These are phyloP conservation scores for Vaccinium corymbosum DNA, from an alignment of 148 eudicot species.

Conservation along the genomic window DNA sequence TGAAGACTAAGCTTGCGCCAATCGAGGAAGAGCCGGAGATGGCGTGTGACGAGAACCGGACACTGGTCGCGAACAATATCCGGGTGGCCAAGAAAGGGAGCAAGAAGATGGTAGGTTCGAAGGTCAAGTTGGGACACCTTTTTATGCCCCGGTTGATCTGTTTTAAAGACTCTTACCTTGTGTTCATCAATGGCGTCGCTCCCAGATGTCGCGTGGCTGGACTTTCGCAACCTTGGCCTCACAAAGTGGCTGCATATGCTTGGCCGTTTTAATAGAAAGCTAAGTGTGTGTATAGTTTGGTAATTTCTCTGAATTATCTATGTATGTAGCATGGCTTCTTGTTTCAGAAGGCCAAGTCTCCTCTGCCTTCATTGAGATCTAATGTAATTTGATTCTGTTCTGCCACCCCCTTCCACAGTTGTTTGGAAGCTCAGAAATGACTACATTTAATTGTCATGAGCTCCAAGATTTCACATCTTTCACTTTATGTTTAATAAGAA, in stretches of 20 bases:
- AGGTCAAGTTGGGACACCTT: conserved; percentile 15
- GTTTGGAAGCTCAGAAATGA: conserved; percentile 12
- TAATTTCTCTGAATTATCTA: background rate
- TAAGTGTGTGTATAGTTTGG: background rate
- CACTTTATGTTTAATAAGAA: background rate
- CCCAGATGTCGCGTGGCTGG: conserved; percentile 14
- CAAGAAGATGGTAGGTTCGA: conserved; percentile 10
- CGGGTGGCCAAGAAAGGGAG: conserved; percentile 13
- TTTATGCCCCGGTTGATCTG: conserved; percentile 17
- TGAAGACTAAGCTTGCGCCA: conserved; percentile 25
- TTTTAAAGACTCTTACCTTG: conserved; percentile 21
- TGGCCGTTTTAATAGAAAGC: background rate
- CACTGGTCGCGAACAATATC: conserved; percentile 1
- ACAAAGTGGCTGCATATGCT: background rate
- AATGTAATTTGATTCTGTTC: background rate
- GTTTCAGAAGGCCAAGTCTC: background rate
- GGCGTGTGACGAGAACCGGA: background rate
- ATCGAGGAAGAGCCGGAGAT: conserved; percentile 13
- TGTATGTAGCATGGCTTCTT: background rate
- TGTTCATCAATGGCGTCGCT: conserved; percentile 18
- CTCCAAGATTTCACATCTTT: conserved; percentile 8
- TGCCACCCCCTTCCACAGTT: background rate
- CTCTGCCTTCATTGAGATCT: background rate
- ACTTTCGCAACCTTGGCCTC: background rate
- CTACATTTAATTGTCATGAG: conserved; percentile 15